A percentile compares a stretch with the other conserved stretches of the same genome.
phyloP scores from a whole-genome alignment of 345 rosid species.

The Citrus sinensis region DNA sequence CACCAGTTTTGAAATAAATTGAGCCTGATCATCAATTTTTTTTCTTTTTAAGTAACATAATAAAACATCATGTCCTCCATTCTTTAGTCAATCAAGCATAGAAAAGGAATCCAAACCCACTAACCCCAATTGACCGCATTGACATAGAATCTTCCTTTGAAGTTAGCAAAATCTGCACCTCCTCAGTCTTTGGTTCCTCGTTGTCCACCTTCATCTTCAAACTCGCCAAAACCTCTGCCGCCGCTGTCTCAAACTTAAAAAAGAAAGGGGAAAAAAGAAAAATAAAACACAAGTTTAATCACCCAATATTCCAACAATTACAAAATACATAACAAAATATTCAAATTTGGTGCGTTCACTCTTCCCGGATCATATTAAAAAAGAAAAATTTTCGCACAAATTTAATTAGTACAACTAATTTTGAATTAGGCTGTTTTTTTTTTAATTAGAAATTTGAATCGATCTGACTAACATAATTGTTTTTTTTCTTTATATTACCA shows the following conservation, averaged over 20 bases:
- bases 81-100: background rate
- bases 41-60: background rate
- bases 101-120: conserved; percentile 4
- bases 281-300: background rate
- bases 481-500: background rate
- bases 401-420: background rate
- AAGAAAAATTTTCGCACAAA: background rate
- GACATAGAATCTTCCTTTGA: conserved; percentile 84
- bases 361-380: background rate
- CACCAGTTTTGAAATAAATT: conserved; percentile 75
- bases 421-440: too few species aligned
- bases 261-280: background rate
- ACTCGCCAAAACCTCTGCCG: conserved; percentile 77
- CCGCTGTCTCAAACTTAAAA: conserved; percentile 93
- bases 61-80: background rate
- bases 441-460: background rate
- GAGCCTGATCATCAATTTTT: conserved; percentile 49
- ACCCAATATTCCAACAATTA: background rate
- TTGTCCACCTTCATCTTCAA: conserved; percentile 79
- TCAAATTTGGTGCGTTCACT: background rate
- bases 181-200: conserved; percentile 63
- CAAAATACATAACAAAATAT: background rate
- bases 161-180: conserved; percentile 77
- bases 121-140: conserved; percentile 83
- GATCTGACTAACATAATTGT: background rate